Evolutionary conservation across 306 rosid genomes (phyloP).

Genomic region (Fragaria iinumae): DNA sequence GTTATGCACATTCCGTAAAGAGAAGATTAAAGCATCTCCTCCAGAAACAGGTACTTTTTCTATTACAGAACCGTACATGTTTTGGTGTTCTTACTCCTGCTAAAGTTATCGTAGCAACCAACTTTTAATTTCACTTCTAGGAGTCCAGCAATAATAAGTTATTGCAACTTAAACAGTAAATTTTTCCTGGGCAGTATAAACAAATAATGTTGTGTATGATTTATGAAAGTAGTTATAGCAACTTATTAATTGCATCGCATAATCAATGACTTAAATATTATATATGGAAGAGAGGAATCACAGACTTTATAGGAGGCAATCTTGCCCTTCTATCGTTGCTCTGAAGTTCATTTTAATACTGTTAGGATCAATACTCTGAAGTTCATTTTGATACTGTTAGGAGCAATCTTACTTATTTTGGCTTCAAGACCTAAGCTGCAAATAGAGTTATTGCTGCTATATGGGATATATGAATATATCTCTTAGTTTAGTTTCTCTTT

Average conservation of each 20-base stretch:
- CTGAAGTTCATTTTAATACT: background rate
- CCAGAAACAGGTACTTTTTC: constrained; percentile 54
- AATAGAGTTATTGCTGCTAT: background rate
- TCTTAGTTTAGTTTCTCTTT: background rate
- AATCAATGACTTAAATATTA: background rate
- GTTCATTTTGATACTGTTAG: background rate
- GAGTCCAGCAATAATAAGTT: background rate
- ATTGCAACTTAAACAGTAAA: background rate
- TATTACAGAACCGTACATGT: constrained; percentile 11
- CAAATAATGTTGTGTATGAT: background rate
- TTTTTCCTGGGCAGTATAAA: background rate
- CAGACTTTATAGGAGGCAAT: background rate
- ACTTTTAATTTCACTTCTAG: constrained; percentile 20
- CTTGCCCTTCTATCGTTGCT: background rate
- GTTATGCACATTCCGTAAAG: constrained; percentile 45
- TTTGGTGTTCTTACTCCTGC: background rate
- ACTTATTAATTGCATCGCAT: background rate
- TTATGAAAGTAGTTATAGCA: background rate
- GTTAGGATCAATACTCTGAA: background rate
- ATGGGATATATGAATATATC: background rate
- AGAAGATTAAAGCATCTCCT: constrained; percentile 50
- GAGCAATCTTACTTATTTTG: background rate
- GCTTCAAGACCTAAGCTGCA: background rate
- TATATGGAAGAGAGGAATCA: background rate
- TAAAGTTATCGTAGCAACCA: constrained; percentile 3